Percentiles rank a stretch among this genome's conserved stretches.
Evolutionary conservation across 192 early-diverging fungal genomes (phyloP).

Genomic region (Funneliformis mosseae): DNA sequence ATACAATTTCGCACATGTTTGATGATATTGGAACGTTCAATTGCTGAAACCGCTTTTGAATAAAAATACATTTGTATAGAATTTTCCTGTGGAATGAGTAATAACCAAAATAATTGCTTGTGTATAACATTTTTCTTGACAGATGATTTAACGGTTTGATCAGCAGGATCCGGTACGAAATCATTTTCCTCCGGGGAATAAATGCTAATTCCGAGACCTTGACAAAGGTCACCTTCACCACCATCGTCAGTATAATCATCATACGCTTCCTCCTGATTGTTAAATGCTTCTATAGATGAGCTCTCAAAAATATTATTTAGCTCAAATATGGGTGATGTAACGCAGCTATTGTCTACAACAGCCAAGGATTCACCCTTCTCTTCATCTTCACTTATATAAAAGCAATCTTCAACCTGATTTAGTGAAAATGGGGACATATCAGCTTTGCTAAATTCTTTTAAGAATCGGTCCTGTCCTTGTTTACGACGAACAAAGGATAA

Average conservation of each 20-base stretch:
- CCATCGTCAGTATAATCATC: neutral
- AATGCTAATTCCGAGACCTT: conserved; percentile 57
- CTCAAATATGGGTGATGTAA: conserved; percentile 2
- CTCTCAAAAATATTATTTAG: conserved; percentile 18
- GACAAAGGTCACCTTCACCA: conserved; percentile 49
- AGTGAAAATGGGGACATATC: conserved; percentile 52
- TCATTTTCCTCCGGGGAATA: conserved; percentile 28
- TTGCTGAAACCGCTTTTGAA: conserved; percentile 59
- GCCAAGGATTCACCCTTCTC: neutral
- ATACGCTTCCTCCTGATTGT: neutral
- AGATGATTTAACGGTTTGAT: neutral
- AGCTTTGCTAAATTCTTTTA: conserved; percentile 51
- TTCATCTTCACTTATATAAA: conserved; percentile 51
- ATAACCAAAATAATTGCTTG: conserved; percentile 65
- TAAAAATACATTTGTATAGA: conserved; percentile 69
- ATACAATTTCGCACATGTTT: conserved; percentile 57
- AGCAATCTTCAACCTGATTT: conserved; percentile 52
- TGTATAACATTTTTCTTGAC: neutral
- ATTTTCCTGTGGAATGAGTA: conserved; percentile 54
- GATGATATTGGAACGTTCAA: conserved; percentile 57
- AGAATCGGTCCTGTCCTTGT: conserved; percentile 51
- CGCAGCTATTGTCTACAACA: conserved; percentile 14
- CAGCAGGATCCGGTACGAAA: neutral
- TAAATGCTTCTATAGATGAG: neutral
- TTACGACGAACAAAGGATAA: conserved; percentile 54